A percentile compares a stretch with the other conserved stretches of the same genome.
phyloP scores from a whole-genome alignment of 2,329 filamentous ascomycete genomes.

The Aspergillus tamarii region DNA sequence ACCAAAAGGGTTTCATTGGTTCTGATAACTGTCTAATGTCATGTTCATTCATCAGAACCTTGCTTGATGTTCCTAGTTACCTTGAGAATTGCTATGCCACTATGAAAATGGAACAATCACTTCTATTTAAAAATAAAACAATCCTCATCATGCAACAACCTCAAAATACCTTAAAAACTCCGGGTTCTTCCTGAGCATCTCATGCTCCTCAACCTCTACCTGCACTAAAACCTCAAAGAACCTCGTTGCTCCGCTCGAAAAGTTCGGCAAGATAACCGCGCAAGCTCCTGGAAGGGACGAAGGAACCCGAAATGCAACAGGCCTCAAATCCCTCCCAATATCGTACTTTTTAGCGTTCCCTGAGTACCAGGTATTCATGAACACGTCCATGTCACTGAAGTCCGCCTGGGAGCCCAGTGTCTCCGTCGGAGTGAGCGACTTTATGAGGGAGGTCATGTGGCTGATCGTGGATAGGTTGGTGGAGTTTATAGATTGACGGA shows the following conservation, averaged over 20 bases:
- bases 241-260: conserved; percentile 12
- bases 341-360: conserved; percentile 25
- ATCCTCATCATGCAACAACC: conserved; percentile 14
- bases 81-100: not conserved
- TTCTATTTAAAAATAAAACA: not conserved
- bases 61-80: not conserved
- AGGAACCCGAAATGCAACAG: conserved; percentile 21
- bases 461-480: conserved; percentile 18
- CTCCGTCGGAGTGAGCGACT: conserved; percentile 20
- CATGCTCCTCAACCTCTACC: conserved; percentile 18
- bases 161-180: conserved; percentile 26
- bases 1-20: no score
- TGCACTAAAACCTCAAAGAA: conserved; percentile 26
- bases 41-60: not conserved
- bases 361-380: conserved; percentile 29
- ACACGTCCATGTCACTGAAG: conserved; percentile 25
- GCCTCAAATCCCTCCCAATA: conserved; percentile 20
- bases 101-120: not conserved
- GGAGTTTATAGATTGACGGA: conserved; percentile 25
- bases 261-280: conserved; percentile 22
- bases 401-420: conserved; percentile 19
- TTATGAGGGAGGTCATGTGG: conserved; percentile 18
- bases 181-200: conserved; percentile 18
- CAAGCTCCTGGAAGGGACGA: conserved; percentile 16
- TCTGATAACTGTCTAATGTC: not conserved